Evolutionary conservation across 495 filamentous ascomycete genomes (phyloP).

Genomic region (Bryoglossum gracile): DNA sequence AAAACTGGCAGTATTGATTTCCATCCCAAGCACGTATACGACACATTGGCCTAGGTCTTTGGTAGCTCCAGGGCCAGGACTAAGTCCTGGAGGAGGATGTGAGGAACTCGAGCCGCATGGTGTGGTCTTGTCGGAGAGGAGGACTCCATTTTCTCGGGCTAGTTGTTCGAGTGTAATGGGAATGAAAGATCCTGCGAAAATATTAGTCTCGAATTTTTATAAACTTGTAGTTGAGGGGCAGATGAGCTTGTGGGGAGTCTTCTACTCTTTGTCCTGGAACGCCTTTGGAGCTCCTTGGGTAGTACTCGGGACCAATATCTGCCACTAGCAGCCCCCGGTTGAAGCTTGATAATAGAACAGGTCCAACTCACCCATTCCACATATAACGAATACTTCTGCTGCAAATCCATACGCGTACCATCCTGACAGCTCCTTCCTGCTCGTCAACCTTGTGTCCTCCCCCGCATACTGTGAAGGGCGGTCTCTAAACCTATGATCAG

Average conservation of each 20-base stretch:
- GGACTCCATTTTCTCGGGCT: conserved; percentile 79
- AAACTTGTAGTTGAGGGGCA: too few relatives aligned
- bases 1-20: conserved; percentile 94
- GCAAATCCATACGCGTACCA: conserved; percentile 98
- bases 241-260: too few relatives aligned
- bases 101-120: conserved; percentile 52
- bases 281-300: too few relatives aligned
- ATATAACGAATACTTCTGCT: conserved; percentile 95
- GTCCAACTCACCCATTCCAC: conserved; percentile 54
- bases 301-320: neutral
- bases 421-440: conserved; percentile 76
- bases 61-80: conserved; percentile 11
- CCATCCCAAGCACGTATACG: conserved; percentile 69
- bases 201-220: too few relatives aligned
- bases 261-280: too few relatives aligned
- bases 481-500: conserved; percentile 16
- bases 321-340: neutral
- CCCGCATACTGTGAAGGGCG: conserved; percentile 53
- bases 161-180: conserved; percentile 94
- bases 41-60: conserved; percentile 61
- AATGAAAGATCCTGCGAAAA: conserved; percentile 74
- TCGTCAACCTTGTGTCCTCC: conserved; percentile 84
- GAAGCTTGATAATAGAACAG: neutral
- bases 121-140: conserved; percentile 63
- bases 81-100: conserved; percentile 12